Conservation (phyloP, 1,284 basidiomycete genomes). For the Malassezia arunalokei region DNA sequence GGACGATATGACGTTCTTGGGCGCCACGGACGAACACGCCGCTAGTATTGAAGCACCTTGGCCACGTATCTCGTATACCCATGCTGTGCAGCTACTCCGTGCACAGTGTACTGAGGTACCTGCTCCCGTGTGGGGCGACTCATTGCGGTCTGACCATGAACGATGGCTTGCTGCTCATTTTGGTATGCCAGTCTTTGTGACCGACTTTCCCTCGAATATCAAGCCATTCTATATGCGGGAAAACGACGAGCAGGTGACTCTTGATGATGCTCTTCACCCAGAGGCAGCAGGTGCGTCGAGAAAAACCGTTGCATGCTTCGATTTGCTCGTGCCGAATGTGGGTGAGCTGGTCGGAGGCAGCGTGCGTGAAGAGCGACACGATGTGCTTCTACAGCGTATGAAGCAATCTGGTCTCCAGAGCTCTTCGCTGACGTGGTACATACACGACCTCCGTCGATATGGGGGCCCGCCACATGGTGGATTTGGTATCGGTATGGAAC, state of each 20-base stretch:
- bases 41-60: constrained; percentile 48
- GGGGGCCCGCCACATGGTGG: constrained; percentile 37
- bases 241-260: neutral
- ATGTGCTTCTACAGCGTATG: constrained; percentile 24
- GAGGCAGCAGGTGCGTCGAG: constrained; percentile 19
- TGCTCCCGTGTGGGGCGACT: constrained; percentile 58
- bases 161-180: constrained; percentile 65
- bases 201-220: constrained; percentile 65
- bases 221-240: constrained; percentile 91
- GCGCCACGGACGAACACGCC: neutral
- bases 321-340: constrained; percentile 72
- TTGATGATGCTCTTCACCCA: constrained; percentile 47
- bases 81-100: constrained; percentile 58
- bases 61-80: constrained; percentile 67
- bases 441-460: constrained; percentile 28
- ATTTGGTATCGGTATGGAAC: constrained; percentile 39
- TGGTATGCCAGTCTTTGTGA: constrained; percentile 73
- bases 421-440: constrained; percentile 27
- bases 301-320: constrained; percentile 81
- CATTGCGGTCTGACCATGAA: constrained; percentile 80
- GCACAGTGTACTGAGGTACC: constrained; percentile 45
- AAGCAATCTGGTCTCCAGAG: constrained; percentile 1
- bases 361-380: constrained; percentile 69
- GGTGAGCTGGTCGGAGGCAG: constrained; percentile 89
- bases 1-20: constrained; percentile 20